phyloP scores from a whole-genome alignment of 2,329 filamentous ascomycete species.

The Scedosporium apiospermum region DNA sequence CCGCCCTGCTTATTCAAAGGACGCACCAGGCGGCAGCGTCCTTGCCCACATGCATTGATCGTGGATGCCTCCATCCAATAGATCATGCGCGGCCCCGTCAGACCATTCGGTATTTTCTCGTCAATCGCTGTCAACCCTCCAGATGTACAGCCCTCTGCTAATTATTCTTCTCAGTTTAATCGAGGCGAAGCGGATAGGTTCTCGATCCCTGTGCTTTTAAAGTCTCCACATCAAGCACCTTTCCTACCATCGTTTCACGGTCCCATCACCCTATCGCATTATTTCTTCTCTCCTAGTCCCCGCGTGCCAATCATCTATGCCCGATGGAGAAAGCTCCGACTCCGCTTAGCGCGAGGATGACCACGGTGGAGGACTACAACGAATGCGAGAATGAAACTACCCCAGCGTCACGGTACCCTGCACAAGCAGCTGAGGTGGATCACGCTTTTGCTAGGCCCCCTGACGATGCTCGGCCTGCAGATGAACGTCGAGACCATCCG shows the following conservation, averaged over 20 bases:
- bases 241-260: neutral
- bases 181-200: neutral
- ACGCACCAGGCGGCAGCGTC: neutral
- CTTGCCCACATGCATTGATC: neutral
- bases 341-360: neutral
- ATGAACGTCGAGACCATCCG: neutral
- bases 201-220: neutral
- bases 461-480: neutral
- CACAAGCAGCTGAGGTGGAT: neutral
- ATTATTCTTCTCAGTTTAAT: neutral
- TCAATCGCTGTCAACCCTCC: neutral
- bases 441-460: neutral
- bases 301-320: neutral
- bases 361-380: slow-evolving; percentile 2
- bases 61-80: neutral
- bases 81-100: neutral
- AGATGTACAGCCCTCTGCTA: neutral
- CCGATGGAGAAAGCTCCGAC: neutral
- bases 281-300: neutral
- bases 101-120: neutral
- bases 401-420: neutral
- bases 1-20: neutral
- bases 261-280: neutral
- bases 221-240: neutral
- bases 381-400: neutral